Evolutionary conservation across 805 yeast species (phyloP).

Genomic region (Ogataea degrootiae): DNA sequence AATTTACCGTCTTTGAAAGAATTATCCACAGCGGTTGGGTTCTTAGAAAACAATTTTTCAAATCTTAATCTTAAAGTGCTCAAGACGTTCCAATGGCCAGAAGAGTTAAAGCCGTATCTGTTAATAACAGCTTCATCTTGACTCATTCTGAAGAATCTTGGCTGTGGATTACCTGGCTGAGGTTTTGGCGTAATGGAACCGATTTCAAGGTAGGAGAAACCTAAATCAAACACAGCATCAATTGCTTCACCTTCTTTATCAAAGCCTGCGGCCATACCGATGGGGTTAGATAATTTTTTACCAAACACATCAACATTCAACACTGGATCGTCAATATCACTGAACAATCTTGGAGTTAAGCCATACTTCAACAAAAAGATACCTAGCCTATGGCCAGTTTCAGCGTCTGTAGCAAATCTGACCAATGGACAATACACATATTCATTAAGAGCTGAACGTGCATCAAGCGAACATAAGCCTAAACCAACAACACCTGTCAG

Average conservation of each 20-base stretch:
- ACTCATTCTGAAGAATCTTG: slow-evolving; percentile 83
- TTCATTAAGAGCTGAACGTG: slow-evolving; percentile 80
- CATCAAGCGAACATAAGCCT: slow-evolving; percentile 61
- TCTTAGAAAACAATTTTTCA: slow-evolving; percentile 31
- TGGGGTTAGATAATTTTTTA: slow-evolving; percentile 56
- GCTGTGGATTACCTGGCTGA: slow-evolving; percentile 93
- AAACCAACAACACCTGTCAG: slow-evolving; percentile 5
- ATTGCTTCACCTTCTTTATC: slow-evolving; percentile 93
- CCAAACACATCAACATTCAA: slow-evolving; percentile 56
- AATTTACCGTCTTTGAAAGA: slow-evolving; percentile 60
- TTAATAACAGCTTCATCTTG: slow-evolving; percentile 88
- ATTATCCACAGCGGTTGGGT: slow-evolving; percentile 21
- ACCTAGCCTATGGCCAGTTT: slow-evolving; percentile 76
- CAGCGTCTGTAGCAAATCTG: slow-evolving; percentile 72
- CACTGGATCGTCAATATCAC: slow-evolving; percentile 46
- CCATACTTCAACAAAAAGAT: slow-evolving; percentile 66
- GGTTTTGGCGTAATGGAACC: slow-evolving; percentile 92
- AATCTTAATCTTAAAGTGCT: slow-evolving; percentile 65
- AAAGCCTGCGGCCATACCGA: slow-evolving; percentile 94
- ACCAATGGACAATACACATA: slow-evolving; percentile 74
- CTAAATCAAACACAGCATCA: slow-evolving; percentile 70
- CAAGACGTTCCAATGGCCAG: slow-evolving; percentile 75
- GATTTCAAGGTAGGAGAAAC: slow-evolving; percentile 87
- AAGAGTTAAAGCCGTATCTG: slow-evolving; percentile 91
- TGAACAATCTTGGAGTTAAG: slow-evolving; percentile 54